Base-by-base conservation (phyloP, 1,284 basidiomycete species). In the Ceratobasidium sp. region DNA sequence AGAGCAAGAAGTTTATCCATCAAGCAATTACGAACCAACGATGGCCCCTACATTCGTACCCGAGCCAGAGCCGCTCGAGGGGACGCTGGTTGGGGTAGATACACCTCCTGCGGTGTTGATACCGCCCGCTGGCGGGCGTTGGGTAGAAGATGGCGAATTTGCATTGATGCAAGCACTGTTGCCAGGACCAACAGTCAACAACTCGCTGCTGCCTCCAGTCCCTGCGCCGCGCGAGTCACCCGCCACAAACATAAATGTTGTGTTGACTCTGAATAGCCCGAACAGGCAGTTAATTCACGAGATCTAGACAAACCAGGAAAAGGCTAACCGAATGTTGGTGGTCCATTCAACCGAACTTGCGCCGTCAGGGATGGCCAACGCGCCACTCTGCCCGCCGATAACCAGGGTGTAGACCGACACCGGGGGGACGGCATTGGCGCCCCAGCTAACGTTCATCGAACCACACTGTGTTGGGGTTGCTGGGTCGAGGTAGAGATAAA, bases 71-170 rank as follows among this genome's bases (percentile, higher is more conserved):
- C 73, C 39, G 26, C 48, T 32, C n/a, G n/a, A 1, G 28, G 55
- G 43, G 6, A 36, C 34, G 14, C 39, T n/a, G 1, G 62, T 65
- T 39, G 62, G 46, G 30, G 46, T 52, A 28, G 30, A 52, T 9
- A 9, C 60, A 57, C 41, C 82, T 81, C 83, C 85, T 0, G 90
- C 92, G 0, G 90, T 87, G 78, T 90, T 90, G 55, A 82, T 83
- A 0, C 90, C 91, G 43, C 92, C 92, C n/a, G 92, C 92, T 3
- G 91, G 90, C 61, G 81, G 82, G 0, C 89, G 91, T 8, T 89
- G 84, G 0, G 92, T 93, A 0, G 90, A 91, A 43, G 89, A 91
- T 0, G 92, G 92, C 48, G 89, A 90, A 28, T 74, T 79, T 52
- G 79, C 77, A 61, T 82, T 85, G 62, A 93, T 78, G 77, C 92